Conservation (phyloP, 352 stramenopile genomes). For the Hyaloperonospora brassicae region DNA sequence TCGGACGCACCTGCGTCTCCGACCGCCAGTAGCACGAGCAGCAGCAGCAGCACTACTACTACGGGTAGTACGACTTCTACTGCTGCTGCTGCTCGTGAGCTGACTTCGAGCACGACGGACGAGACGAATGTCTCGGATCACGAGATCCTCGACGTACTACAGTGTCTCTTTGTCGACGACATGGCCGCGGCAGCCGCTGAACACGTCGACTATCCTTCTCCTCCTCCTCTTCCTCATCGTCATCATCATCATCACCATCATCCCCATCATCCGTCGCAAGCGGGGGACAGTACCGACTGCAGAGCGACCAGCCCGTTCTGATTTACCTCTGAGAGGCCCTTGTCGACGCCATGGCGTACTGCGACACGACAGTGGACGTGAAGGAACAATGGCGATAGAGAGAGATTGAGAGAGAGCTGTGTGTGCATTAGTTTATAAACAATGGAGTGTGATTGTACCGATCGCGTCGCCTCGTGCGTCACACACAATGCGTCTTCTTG, state of each 20-base stretch:
- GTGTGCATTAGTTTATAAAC: conserved; percentile 33
- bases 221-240: not conserved
- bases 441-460: conserved; percentile 10
- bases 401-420: conserved; percentile 23
- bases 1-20: conserved; percentile 8
- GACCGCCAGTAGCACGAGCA: not conserved
- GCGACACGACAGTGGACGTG: too few species aligned
- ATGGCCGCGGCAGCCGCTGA: conserved; percentile 8
- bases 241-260: too few species aligned
- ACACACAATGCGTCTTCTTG: too few species aligned
- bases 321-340: conserved; percentile 26
- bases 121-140: conserved; percentile 31
- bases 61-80: not conserved
- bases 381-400: too few species aligned
- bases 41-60: too few species aligned
- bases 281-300: conserved; percentile 23
- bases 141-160: conserved; percentile 38
- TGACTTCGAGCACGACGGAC: conserved; percentile 15
- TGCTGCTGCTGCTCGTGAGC: conserved; percentile 1
- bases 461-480: too few species aligned
- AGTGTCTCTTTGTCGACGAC: conserved; percentile 37
- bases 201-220: conserved; percentile 1
- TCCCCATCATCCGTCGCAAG: not conserved
- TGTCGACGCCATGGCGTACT: not conserved
- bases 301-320: conserved; percentile 29